Conservation (phyloP, 495 filamentous ascomycete genomes). For the Trichoderma reesei region DNA sequence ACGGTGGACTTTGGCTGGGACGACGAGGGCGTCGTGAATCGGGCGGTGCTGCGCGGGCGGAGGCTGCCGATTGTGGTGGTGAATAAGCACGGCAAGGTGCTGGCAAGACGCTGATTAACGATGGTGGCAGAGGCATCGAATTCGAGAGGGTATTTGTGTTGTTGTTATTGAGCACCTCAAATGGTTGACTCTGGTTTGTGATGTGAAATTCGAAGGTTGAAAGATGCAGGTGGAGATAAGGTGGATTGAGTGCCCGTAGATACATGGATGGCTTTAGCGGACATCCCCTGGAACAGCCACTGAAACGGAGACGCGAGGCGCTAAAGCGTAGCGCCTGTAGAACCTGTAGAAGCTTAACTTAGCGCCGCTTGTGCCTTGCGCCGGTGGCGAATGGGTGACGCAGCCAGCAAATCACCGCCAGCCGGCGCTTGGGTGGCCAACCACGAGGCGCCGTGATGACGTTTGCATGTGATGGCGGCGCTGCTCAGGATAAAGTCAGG, state of each 20-base stretch:
- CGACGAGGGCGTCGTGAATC: slow-evolving; percentile 18
- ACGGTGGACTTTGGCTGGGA: slow-evolving; percentile 31
- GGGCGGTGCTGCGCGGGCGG: not conserved
- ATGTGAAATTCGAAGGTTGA: no score
- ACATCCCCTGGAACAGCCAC: no score
- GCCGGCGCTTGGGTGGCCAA: slow-evolving; percentile 1
- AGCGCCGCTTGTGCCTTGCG: not conserved
- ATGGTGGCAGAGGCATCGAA: not conserved
- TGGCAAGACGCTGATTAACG: not conserved
- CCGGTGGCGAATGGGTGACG: not conserved
- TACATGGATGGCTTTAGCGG: no score
- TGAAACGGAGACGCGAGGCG: no score
- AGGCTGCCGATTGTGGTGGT: not conserved
- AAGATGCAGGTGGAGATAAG: no score
- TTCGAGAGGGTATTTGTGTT: not conserved
- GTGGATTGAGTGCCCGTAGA: no score
- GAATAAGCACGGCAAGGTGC: slow-evolving; percentile 4
- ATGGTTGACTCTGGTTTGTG: no score
- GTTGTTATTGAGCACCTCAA: not conserved
- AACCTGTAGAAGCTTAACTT: slow-evolving; percentile 7
- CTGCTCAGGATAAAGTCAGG: not conserved
- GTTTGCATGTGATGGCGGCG: not conserved
- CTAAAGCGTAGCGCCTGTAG: not conserved
- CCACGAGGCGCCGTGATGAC: slow-evolving; percentile 4
- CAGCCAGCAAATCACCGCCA: not conserved